Evolutionary conservation across 1,284 basidiomycete species (phyloP), one percentile per base, ranked within the genome.

Genomic region (Pseudozyma sp.): DNA sequence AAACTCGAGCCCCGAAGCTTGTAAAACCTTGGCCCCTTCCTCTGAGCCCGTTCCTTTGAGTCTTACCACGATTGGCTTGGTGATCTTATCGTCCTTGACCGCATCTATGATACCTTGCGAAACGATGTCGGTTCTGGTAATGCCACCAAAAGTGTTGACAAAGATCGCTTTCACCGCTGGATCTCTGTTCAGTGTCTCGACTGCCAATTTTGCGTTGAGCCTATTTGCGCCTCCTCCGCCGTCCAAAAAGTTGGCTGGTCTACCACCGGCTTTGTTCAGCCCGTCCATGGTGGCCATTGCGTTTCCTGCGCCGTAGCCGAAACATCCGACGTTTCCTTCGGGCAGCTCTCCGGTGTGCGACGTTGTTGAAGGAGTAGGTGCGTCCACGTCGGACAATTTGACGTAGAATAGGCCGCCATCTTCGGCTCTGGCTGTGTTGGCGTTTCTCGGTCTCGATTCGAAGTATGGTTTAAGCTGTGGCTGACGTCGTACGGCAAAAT

Each of bases 221-320:
- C 64, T 42, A 19, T 71, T 79, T 8, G 77, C 77, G 18, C 79
- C 77, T 3, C 79, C 79, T 10, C 79, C 79, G 8, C 79, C 79
- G 42, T 81, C 79, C 10, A 81, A 40, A 38, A 81, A 81, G 62
- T 81, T 81, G 9, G 79, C 74, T 5, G 77, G 77, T 31, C 69
- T 9, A 10, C 77, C 79, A 21, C 79, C 77, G 6, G 63, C 77
- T 6, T 57, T 43, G 31, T 64, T 69, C 4, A 79, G 56, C 3
- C 79, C 79, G 52, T 81, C 77, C 70, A 81, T 75, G 10, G 79
- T 81, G 5, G 69, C 77, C 79, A 81, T 81, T 12, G 70, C 77
- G 48, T 75, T 81, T 3, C 79, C 77, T 0, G 79, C 79, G 11
- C 79, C 79, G 51, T 81, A 81, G 2, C 79, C 79, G 38, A 81